A percentile compares a stretch with the other conserved stretches of the same genome.
Conservation (phyloP, 164 flowering plant species). For the Tetracentron sinense region DNA sequence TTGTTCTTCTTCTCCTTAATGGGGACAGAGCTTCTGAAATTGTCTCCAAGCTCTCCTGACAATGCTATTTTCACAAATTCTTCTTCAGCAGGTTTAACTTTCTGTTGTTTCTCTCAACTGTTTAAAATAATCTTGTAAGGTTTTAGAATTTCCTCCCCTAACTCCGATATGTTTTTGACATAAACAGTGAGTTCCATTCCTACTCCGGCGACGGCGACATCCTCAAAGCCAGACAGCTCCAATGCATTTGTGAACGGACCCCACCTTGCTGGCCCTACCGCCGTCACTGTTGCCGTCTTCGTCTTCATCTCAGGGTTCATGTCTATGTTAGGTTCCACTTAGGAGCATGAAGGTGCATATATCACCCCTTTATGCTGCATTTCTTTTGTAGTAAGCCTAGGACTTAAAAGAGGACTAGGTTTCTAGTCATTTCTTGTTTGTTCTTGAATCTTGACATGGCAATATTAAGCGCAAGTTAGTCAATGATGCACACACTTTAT, state of each 20-base stretch:
- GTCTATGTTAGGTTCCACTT: neutral
- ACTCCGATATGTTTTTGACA: neutral
- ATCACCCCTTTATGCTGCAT: too few relatives aligned
- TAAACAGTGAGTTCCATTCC: too few relatives aligned
- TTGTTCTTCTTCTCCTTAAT: neutral
- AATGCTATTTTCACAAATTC: constrained; percentile 32
- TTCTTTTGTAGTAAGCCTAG: too few relatives aligned
- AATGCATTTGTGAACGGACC: constrained; percentile 6
- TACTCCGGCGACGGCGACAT: neutral
- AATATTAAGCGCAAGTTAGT: too few relatives aligned
- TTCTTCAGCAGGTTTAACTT: constrained; percentile 6
- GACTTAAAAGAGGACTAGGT: too few relatives aligned
- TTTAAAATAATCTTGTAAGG: neutral
- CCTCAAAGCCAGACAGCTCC: neutral
- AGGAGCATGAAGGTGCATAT: too few relatives aligned
- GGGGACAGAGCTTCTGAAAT: constrained; percentile 34
- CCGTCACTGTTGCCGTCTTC: constrained; percentile 10
- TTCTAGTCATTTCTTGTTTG: too few relatives aligned
- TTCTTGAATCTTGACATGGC: too few relatives aligned
- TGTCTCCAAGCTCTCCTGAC: constrained; percentile 39
- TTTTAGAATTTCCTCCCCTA: neutral
- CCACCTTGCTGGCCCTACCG: neutral
- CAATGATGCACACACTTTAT: too few relatives aligned
- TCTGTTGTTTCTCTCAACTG: too few relatives aligned
- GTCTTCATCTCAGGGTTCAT: neutral